These are phyloP conservation scores for Lumnitzera littorea DNA, from an alignment of 345 rosid species.

Conservation along the genomic window DNA sequence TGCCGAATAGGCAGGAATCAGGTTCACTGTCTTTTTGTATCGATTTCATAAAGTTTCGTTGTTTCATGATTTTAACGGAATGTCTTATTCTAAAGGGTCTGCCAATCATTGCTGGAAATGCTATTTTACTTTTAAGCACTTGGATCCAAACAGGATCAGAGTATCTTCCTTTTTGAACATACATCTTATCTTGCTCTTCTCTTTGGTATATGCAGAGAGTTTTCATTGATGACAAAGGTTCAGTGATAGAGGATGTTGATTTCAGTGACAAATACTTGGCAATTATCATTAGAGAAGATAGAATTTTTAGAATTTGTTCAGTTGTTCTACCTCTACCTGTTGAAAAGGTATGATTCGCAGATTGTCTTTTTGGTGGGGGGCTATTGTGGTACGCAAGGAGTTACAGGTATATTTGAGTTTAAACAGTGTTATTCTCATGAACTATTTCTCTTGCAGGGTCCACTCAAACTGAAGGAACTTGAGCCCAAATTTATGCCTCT, in stretches of 20 bases:
- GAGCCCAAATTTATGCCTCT: conserved; percentile 73
- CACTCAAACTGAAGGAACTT: conserved; percentile 50
- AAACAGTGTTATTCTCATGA: conserved; percentile 7
- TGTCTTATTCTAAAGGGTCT: too few species aligned
- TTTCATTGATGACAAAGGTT: conserved; percentile 42
- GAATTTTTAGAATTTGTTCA: conserved; percentile 52
- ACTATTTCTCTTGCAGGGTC: conserved; percentile 29
- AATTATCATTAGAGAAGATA: conserved; percentile 51
- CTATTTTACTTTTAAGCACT: too few species aligned
- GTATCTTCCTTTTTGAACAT: neutral
- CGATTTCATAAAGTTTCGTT: too few species aligned
- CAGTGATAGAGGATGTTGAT: conserved; percentile 76
- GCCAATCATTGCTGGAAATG: too few species aligned
- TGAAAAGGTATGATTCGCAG: conserved; percentile 39
- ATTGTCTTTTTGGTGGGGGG: conserved; percentile 1
- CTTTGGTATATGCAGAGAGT: conserved; percentile 40
- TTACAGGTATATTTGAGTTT: neutral
- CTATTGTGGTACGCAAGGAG: too few species aligned
- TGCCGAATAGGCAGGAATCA: too few species aligned
- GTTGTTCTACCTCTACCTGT: conserved; percentile 59
- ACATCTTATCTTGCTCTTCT: conserved; percentile 4
- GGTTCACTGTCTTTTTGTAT: too few species aligned
- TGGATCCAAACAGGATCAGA: too few species aligned
- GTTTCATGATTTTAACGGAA: too few species aligned
- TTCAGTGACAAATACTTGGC: conserved; percentile 70